phyloP scores from a whole-genome alignment of 2,329 filamentous ascomycete genomes.

The Cordyceps militaris region DNA sequence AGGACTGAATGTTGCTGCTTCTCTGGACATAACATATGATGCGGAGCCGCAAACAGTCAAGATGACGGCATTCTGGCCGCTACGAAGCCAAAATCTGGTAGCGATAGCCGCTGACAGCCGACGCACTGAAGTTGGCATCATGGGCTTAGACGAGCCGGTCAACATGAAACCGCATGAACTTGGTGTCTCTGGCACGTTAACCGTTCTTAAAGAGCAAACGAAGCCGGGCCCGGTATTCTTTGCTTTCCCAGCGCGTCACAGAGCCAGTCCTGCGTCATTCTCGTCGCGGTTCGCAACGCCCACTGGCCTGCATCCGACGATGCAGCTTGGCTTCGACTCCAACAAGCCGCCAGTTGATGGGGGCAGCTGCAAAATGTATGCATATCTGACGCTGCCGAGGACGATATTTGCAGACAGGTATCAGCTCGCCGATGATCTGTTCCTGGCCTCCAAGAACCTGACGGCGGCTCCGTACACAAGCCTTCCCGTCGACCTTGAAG shows the following conservation, averaged over 20 bases:
- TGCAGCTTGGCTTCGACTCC: conserved; percentile 59
- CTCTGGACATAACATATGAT: conserved; percentile 74
- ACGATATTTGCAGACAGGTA: conserved; percentile 81
- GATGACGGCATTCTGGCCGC: conserved; percentile 58
- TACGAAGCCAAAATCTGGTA: conserved; percentile 32
- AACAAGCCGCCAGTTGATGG: conserved; percentile 43
- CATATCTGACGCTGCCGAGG: conserved; percentile 76
- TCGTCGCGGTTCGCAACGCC: conserved; percentile 58
- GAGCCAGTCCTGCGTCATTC: conserved; percentile 52
- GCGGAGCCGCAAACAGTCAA: conserved; percentile 57
- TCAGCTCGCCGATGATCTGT: conserved; percentile 69
- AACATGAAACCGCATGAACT: conserved; percentile 64
- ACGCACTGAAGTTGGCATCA: conserved; percentile 73
- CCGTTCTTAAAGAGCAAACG: conserved; percentile 67
- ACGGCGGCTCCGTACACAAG: conserved; percentile 59
- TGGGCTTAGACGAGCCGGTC: conserved; percentile 56
- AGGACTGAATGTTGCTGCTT: conserved; percentile 44
- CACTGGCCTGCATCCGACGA: conserved; percentile 74
- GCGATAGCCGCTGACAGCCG: conserved; percentile 37
- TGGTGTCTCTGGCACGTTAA: conserved; percentile 69
- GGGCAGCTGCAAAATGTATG: conserved; percentile 63
- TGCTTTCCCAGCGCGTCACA: conserved; percentile 74
- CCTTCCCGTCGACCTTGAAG: conserved; percentile 81
- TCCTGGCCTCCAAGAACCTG: conserved; percentile 75
- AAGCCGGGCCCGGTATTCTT: conserved; percentile 72